A percentile compares a stretch with the other conserved stretches of the same genome.
phyloP scores from a whole-genome alignment of 2,329 filamentous ascomycete genomes.

The Plenodomus lindquistii region DNA sequence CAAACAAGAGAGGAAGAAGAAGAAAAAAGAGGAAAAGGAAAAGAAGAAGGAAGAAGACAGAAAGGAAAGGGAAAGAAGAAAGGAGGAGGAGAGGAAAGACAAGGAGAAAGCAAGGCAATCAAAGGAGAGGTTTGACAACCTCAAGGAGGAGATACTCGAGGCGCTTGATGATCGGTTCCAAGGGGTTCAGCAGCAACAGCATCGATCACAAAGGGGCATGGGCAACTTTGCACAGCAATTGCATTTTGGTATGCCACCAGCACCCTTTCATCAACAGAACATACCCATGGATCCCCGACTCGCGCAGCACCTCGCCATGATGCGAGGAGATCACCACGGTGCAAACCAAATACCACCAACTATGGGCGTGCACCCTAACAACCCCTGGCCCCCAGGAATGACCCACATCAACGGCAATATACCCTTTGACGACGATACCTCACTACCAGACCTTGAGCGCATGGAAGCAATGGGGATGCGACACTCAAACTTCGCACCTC shows the following conservation, averaged over 20 bases:
- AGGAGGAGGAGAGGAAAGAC: conserved; percentile 2
- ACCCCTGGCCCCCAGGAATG: conserved; percentile 1
- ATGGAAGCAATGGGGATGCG: conserved; percentile 8
- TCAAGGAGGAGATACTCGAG: conserved; percentile 18
- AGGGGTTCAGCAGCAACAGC: conserved; percentile 3
- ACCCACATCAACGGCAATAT: background rate
- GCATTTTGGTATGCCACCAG: conserved; percentile 2
- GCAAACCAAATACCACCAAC: conserved; percentile 9
- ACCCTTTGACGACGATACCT: conserved; percentile 10
- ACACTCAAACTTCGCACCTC: conserved; percentile 7
- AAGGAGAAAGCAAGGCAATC: background rate
- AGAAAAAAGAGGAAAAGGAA: conserved; percentile 9
- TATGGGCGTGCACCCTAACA: conserved; percentile 8
- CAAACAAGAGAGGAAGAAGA: conserved; percentile 6
- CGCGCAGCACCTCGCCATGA: conserved; percentile 8
- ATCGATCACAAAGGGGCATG: background rate
- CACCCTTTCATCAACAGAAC: conserved; percentile 1
- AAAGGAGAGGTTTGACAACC: conserved; percentile 7
- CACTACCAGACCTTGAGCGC: conserved; percentile 9
- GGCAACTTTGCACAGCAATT: background rate
- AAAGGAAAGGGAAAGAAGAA: background rate
- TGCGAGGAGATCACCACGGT: conserved; percentile 10
- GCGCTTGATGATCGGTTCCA: conserved; percentile 15
- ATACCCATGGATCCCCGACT: conserved; percentile 14
- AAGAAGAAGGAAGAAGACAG: conserved; percentile 7